These are phyloP conservation scores for Trifolium pratense DNA, from an alignment of 306 rosid species.

Conservation along the genomic window DNA sequence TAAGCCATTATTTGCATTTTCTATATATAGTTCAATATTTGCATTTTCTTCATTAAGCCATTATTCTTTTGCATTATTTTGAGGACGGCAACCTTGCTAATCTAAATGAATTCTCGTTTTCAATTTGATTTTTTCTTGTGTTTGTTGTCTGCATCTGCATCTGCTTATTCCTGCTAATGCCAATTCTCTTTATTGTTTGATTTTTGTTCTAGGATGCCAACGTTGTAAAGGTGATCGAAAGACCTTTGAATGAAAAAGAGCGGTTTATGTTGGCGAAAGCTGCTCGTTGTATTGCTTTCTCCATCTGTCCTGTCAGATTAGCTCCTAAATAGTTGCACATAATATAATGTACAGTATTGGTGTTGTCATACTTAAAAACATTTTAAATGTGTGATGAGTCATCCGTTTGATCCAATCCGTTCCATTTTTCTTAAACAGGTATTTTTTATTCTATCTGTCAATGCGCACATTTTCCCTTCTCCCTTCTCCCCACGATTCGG, in stretches of 20 bases:
- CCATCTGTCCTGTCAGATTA: conserved; percentile 79
- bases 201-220: conserved; percentile 72
- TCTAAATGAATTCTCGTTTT: conserved; percentile 7
- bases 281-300: conserved; percentile 94
- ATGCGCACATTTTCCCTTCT: too few relatives aligned
- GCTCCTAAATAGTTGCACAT: conserved; percentile 66
- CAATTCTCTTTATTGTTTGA: conserved; percentile 33
- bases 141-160: conserved; percentile 21
- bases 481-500: too few relatives aligned
- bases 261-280: conserved; percentile 94
- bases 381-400: too few relatives aligned
- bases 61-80: conserved; percentile 15
- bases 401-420: too few relatives aligned
- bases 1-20: neutral
- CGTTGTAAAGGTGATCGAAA: conserved; percentile 89
- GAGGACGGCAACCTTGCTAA: conserved; percentile 11
- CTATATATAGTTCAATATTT: conserved; percentile 1
- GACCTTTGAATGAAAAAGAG: conserved; percentile 85
- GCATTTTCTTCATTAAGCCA: neutral
- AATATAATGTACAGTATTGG: conserved; percentile 24
- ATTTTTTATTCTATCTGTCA: too few relatives aligned
- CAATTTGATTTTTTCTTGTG: neutral
- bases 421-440: too few relatives aligned
- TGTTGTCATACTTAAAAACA: conserved; percentile 27
- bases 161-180: conserved; percentile 1